A percentile compares a stretch with the other conserved stretches of the same genome.
phyloP scores from a whole-genome alignment of 805 yeast species.

The Candida manassasensis region DNA sequence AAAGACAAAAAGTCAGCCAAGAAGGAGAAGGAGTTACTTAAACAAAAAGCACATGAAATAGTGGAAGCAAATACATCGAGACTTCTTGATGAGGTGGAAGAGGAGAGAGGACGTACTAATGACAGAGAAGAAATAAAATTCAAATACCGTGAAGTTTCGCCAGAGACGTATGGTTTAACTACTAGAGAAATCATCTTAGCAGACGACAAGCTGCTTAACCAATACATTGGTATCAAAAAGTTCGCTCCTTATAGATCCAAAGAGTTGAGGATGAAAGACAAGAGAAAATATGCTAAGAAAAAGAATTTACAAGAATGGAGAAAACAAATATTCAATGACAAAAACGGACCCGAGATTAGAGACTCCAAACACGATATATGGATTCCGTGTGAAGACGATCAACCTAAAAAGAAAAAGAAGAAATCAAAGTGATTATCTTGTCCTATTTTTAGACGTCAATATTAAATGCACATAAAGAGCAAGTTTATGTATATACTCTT shows the following conservation, averaged over 20 bases:
- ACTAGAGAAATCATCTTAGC: slow-evolving; percentile 87
- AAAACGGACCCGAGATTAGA: slow-evolving; percentile 42
- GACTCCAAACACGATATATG: slow-evolving; percentile 35
- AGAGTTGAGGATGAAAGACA: slow-evolving; percentile 70
- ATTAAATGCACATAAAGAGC: too few species aligned
- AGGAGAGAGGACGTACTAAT: slow-evolving; percentile 53
- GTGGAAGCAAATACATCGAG: slow-evolving; percentile 70
- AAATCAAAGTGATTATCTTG: slow-evolving; percentile 5
- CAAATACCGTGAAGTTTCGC: slow-evolving; percentile 90
- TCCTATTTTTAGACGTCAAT: too few species aligned
- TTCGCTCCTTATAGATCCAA: slow-evolving; percentile 87
- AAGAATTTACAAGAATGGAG: slow-evolving; percentile 88
- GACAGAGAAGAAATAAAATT: slow-evolving; percentile 49
- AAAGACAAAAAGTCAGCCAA: slow-evolving; percentile 54
- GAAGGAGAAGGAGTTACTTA: slow-evolving; percentile 57
- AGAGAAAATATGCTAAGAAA: slow-evolving; percentile 70
- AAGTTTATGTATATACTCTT: too few species aligned
- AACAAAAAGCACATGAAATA: slow-evolving; percentile 67
- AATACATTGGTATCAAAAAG: slow-evolving; percentile 82
- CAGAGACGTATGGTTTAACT: slow-evolving; percentile 84
- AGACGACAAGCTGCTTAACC: slow-evolving; percentile 80
- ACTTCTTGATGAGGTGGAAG: slow-evolving; percentile 65
- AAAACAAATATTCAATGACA: slow-evolving; percentile 66
- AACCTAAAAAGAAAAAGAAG: slow-evolving; percentile 9
- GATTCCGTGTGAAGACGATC: slow-evolving; percentile 27